Evolutionary conservation across 2,329 filamentous ascomycete species (phyloP), one percentile per base, ranked within the genome.

Genomic region (Drechslerella coelobrocha): DNA sequence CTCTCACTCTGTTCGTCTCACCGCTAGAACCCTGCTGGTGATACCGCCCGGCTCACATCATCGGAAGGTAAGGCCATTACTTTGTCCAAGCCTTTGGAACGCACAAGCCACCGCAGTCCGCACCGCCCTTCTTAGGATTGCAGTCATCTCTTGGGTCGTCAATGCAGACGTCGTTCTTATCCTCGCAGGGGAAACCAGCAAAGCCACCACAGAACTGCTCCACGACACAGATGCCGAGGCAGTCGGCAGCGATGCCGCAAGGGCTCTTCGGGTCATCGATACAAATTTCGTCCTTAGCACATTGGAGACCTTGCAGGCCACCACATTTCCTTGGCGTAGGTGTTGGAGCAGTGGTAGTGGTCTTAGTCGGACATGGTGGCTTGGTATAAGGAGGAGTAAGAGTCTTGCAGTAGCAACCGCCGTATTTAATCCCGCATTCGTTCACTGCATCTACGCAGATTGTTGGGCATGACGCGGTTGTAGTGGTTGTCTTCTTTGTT

Each of bases 121-220:
- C 76, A 0, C 80, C 80, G 0, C 80, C 80, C 0, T 76, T 75
- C 48, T 73, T 34, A 1, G 78, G 77, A 74, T 79, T 77, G 69
- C 81, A 83, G 12, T 77, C 76, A 73, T 82, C 81, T 19, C 77
- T 74, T 5, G 80, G 79, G 72, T 82, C 79, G 75, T 82, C 81
- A 34, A 79, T 74, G 68, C 81, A 83, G 5, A 76, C 74, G 75
- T 78, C 75, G 1, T 75, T 76, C 54, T 59, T 59, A 4, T 62
- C 51, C 6, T 74, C 57, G 66, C 81, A 82, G 1, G 0, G 26
- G 21, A 77, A 74, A 0, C 77, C 80, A 0, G 77, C 78, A 52
- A 82, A 78, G 0, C 81, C 81, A 29, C 81, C 80, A 68, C 81
- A 82, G 59, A 60, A 60, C 27, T 71, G 24, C 19, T 54, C 59